Evolutionary conservation across 805 yeast genomes (phyloP).

Genomic region (Yarrowia hollandica): DNA sequence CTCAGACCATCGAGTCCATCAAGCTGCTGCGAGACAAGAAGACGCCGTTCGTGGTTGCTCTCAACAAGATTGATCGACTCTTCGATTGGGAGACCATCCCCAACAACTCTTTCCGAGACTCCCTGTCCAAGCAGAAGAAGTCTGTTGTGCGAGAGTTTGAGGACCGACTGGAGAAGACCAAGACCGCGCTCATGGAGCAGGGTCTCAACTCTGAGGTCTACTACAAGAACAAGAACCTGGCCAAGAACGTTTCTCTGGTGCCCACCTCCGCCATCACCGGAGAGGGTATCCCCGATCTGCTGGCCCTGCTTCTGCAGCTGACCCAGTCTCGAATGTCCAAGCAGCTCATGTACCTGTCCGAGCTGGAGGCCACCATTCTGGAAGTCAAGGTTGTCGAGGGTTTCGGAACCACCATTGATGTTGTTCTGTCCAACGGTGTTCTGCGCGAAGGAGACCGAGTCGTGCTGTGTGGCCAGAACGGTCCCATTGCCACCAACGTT

Average conservation of each 20-base stretch:
- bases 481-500: constrained; percentile 95
- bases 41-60: constrained; percentile 96
- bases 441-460: constrained; percentile 92
- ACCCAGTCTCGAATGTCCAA: constrained; percentile 99
- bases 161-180: constrained; percentile 78
- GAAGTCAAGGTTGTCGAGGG: constrained; percentile 30
- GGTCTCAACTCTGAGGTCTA: constrained; percentile 97
- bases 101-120: constrained; percentile 94
- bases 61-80: constrained; percentile 95
- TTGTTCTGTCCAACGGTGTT: constrained; percentile 93
- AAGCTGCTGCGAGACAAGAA: constrained; percentile 90
- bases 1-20: constrained; percentile 93
- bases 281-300: constrained; percentile 99
- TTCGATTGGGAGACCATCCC: constrained; percentile 92
- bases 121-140: constrained; percentile 75
- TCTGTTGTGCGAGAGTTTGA: constrained; percentile 92
- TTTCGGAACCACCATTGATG: constrained; percentile 89
- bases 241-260: constrained; percentile 91
- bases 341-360: constrained; percentile 92
- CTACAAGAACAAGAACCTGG: constrained; percentile 89
- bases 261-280: constrained; percentile 99
- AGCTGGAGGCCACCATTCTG: constrained; percentile 87
- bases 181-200: constrained; percentile 92
- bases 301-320: constrained; percentile 90
- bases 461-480: constrained; percentile 96